These are phyloP conservation scores for Fusarium floridanum DNA, from an alignment of 2,329 filamentous ascomycete genomes.

Conservation along the genomic window DNA sequence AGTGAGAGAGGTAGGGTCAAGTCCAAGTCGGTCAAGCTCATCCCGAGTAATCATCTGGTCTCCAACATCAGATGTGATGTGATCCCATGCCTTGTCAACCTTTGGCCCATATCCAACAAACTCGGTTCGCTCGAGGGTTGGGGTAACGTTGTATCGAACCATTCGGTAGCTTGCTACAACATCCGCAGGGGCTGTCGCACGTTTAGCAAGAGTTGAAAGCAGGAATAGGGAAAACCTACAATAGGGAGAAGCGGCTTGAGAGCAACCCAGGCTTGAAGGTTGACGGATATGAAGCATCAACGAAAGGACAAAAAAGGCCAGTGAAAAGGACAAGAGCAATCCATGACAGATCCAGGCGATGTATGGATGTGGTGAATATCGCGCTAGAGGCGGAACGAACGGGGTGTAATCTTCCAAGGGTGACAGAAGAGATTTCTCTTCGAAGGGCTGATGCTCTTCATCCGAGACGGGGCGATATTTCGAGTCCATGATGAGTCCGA, in stretches of 20 bases:
- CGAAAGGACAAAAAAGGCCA: slow-evolving; percentile 28
- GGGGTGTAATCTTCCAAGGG: neutral
- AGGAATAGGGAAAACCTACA: neutral
- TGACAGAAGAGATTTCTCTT: slow-evolving; percentile 27
- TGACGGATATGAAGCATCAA: slow-evolving; percentile 14
- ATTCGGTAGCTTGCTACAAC: slow-evolving; percentile 63
- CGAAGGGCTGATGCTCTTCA: slow-evolving; percentile 27
- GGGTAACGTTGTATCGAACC: slow-evolving; percentile 62
- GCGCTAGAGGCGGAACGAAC: neutral
- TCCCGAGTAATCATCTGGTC: slow-evolving; percentile 70
- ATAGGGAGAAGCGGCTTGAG: slow-evolving; percentile 23
- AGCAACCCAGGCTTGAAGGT: neutral
- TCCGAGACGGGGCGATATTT: slow-evolving; percentile 19
- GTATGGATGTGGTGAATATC: neutral
- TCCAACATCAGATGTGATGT: slow-evolving; percentile 64
- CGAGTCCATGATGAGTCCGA: slow-evolving; percentile 5
- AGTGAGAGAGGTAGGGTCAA: slow-evolving; percentile 66
- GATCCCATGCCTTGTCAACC: slow-evolving; percentile 70
- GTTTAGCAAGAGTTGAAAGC: neutral
- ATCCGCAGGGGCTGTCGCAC: slow-evolving; percentile 58
- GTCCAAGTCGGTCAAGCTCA: slow-evolving; percentile 65
- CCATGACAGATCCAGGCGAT: slow-evolving; percentile 34
- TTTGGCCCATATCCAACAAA: slow-evolving; percentile 69
- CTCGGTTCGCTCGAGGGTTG: slow-evolving; percentile 58
- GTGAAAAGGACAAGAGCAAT: slow-evolving; percentile 20